Conservation (phyloP, 371 early-diverging fungal species). For the Parasitella parasitica region DNA sequence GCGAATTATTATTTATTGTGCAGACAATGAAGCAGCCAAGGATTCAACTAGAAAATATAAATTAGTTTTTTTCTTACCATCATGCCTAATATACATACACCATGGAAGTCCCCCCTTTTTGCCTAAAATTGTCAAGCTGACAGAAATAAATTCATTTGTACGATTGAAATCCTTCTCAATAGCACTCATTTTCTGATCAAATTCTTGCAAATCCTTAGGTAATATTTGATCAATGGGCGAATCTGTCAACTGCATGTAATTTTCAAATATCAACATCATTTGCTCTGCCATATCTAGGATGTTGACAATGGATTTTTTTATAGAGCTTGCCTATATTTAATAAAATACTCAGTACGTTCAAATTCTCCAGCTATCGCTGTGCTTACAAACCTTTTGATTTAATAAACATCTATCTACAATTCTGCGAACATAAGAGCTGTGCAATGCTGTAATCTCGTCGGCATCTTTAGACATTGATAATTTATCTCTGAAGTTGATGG, state of each 20-base stretch:
- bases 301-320: conserved; percentile 32
- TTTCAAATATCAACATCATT: conserved; percentile 16
- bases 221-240: background rate
- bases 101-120: conserved; percentile 42
- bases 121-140: conserved; percentile 36
- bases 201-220: background rate
- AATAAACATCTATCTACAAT: conserved; percentile 48
- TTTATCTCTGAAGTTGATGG: conserved; percentile 23
- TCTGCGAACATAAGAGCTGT: conserved; percentile 30
- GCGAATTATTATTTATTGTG: too few species aligned
- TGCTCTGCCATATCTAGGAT: conserved; percentile 39
- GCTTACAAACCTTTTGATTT: conserved; percentile 34
- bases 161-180: conserved; percentile 41
- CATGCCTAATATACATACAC: conserved; percentile 34
- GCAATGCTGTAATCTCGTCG: conserved; percentile 41
- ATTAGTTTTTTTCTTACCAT: background rate
- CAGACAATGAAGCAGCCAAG: conserved; percentile 13
- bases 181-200: conserved; percentile 8
- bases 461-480: conserved; percentile 27
- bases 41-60: conserved; percentile 15
- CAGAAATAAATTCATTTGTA: conserved; percentile 38
- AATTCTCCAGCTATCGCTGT: too few species aligned
- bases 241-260: background rate
- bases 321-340: conserved; percentile 29
- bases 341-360: too few species aligned